These are phyloP conservation scores for Claviceps digitariae DNA, from an alignment of 2,329 filamentous ascomycete genomes.

Conservation along the genomic window DNA sequence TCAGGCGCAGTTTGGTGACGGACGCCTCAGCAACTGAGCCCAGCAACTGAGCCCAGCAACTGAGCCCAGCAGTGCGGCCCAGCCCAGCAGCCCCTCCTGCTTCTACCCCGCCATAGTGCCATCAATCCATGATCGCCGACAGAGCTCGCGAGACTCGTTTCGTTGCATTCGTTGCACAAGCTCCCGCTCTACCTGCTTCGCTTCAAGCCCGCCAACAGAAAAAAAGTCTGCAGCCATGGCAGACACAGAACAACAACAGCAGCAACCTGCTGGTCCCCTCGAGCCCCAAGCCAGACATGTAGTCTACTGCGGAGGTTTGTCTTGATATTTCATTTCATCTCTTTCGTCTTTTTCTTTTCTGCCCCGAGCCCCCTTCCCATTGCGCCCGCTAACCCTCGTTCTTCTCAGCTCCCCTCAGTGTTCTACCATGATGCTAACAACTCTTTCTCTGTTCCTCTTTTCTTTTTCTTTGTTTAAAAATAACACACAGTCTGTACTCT, in stretches of 20 bases:
- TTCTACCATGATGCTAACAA: constrained; percentile 4
- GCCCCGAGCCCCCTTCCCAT: not conserved
- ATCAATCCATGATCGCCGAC: no score
- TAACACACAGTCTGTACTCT: constrained; percentile 44
- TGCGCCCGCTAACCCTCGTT: not conserved
- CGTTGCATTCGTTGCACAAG: constrained; percentile 7
- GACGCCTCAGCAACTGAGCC: no score
- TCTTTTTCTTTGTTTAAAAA: not conserved
- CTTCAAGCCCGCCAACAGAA: not conserved
- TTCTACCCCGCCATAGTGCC: not conserved
- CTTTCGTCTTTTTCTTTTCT: not conserved
- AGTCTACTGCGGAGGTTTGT: constrained; percentile 46
- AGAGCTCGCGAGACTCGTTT: not conserved
- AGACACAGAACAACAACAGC: constrained; percentile 36
- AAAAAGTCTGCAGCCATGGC: constrained; percentile 31
- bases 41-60: no score
- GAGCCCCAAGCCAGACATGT: constrained; percentile 40
- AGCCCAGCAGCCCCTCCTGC: not conserved
- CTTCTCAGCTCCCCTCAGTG: not conserved
- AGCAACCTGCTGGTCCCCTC: constrained; percentile 25
- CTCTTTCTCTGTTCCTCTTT: not conserved
- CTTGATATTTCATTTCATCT: not conserved
- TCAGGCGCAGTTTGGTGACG: no score
- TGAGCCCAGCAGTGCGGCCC: no score
- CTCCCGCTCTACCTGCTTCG: not conserved